Base-by-base conservation (phyloP, 2,329 filamentous ascomycete species). In the Paecilomyces dactylethromorphus region DNA sequence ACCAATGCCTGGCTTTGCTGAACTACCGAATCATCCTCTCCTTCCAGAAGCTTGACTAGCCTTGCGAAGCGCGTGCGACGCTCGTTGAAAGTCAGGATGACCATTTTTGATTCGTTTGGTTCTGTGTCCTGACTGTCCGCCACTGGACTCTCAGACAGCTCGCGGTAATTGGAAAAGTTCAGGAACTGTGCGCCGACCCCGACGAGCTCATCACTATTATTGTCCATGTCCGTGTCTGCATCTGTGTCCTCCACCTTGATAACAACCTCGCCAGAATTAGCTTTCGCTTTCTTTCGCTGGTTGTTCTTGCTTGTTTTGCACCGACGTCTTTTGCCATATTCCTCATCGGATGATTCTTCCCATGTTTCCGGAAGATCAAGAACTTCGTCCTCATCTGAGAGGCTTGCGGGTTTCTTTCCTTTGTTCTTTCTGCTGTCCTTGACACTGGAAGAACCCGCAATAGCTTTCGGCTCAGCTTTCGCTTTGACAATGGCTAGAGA, bases 241-340 rank as follows among this genome's bases (percentile, higher is more conserved):
- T 60, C 59, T 7, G 53, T 26, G 51, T 55, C 56, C 22, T 33
- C 58, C 50, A 45, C 53, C 3, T 58, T 54, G 3, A 59, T 52
- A 22, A 54, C 60, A 13, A 26, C 52, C n/a, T 58, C 56, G 21
- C 53, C 60, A 10, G 32, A 53, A 13, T 59, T 54, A 3, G 59
- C 45, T 31, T 66, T 62, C 18, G 33, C 45, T 54, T 60, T 62
- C 39, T 62, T 62, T n/a, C 33, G 55, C 15, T 55, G n/a, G n/a
- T 26, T 45, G 33, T 21, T 54, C 55, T 56, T 35, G 11, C 13
- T n/a, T 45, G 57, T 61, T 49, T 53, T 56, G 22, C 21, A 21
- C 13, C 54, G 57, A 24, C 24, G 54, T 31, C 33, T 24, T n/a
- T 26, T 31, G 22, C 33, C 32, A 32, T 54, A 31, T 32, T 50